Percentiles rank a stretch among this genome's conserved stretches.
These are phyloP conservation scores for Mucor sp. DNA, from an alignment of 371 early-diverging fungal genomes.

Conservation along the genomic window DNA sequence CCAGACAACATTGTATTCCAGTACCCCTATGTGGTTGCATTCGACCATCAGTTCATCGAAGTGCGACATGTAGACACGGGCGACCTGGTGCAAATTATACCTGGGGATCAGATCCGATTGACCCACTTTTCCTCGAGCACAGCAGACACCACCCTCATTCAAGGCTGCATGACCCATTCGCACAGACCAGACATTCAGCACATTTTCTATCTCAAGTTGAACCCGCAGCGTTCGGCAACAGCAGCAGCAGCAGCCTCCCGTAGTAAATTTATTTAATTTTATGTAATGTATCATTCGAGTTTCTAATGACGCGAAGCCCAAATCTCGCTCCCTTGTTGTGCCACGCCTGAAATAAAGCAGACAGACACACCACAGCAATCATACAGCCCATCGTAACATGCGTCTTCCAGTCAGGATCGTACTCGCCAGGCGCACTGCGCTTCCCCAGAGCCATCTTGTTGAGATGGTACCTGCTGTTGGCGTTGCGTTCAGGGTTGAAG, in stretches of 20 bases:
- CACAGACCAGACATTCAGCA: constrained; percentile 23
- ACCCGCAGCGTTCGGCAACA: not conserved
- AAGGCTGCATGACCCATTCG: constrained; percentile 31
- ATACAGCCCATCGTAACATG: constrained; percentile 31
- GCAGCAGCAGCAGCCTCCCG: not conserved
- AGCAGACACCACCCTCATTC: constrained; percentile 18
- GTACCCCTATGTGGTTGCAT: constrained; percentile 87
- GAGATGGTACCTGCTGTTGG: not conserved
- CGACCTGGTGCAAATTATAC: constrained; percentile 48
- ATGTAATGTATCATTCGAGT: constrained; percentile 19
- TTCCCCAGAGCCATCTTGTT: not conserved
- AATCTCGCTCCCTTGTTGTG: constrained; percentile 32
- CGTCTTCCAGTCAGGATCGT: constrained; percentile 14
- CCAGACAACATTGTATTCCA: constrained; percentile 67
- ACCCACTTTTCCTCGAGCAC: constrained; percentile 17
- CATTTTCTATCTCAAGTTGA: constrained; percentile 19
- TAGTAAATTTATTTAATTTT: not conserved
- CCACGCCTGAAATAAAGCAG: constrained; percentile 15
- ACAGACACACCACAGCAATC: constrained; percentile 14
- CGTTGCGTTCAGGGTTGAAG: constrained; percentile 9
- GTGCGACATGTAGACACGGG: constrained; percentile 83
- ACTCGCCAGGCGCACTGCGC: not conserved
- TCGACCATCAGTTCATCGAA: constrained; percentile 86
- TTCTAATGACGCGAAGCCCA: constrained; percentile 23
- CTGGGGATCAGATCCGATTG: constrained; percentile 46